Evolutionary conservation across 257 asterid species (phyloP).

Genomic region (Solanum sejunctum): DNA sequence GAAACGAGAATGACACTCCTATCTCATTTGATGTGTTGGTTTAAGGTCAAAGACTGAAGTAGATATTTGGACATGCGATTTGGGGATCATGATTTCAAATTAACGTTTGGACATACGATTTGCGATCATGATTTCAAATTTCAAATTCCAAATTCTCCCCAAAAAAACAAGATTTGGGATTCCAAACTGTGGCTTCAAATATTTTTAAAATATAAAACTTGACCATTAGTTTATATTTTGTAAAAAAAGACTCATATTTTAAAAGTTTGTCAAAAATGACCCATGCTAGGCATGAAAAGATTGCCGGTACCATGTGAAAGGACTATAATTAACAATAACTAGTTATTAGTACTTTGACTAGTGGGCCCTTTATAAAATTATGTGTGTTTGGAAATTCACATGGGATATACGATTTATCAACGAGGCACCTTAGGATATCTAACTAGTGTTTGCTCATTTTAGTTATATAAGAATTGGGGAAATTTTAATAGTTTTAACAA

Average conservation of each 20-base stretch:
- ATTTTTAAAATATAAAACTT: neutral
- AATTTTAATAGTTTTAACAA: neutral
- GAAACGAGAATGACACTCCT: neutral
- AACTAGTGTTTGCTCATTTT: neutral
- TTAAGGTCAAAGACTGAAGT: neutral
- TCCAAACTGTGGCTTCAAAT: too few species aligned
- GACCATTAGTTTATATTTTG: neutral
- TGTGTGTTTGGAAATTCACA: neutral
- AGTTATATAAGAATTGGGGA: neutral
- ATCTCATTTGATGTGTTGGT: neutral
- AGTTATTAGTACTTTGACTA: neutral
- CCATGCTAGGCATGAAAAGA: neutral
- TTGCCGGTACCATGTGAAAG: neutral
- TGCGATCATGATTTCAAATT: too few species aligned
- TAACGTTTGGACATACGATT: neutral
- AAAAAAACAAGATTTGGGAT: too few species aligned
- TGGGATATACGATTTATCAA: neutral
- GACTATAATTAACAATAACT: neutral
- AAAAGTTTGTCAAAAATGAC: neutral
- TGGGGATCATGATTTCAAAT: neutral
- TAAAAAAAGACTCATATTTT: neutral
- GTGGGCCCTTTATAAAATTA: neutral
- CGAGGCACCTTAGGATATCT: neutral
- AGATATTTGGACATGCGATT: neutral
- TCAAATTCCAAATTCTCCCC: too few species aligned